phyloP scores from a whole-genome alignment of 1,139 yeast genomes.

The Suhomyces yuchorum region DNA sequence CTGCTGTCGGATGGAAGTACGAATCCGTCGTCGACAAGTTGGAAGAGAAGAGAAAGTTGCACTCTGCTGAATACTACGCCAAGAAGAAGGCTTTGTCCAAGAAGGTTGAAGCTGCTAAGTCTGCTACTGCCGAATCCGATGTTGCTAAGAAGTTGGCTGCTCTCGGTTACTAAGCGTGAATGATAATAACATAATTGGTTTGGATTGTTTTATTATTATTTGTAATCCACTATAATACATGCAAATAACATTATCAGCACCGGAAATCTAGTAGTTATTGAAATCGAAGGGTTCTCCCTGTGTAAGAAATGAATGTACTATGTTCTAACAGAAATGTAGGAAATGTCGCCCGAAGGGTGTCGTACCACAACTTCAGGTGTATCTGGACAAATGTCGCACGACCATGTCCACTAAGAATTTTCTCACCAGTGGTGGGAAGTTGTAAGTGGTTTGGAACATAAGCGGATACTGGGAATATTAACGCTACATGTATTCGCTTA shows the following conservation, averaged over 20 bases:
- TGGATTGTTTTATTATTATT: conserved; percentile 15
- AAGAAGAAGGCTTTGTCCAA: conserved; percentile 96
- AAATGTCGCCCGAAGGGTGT: neutral
- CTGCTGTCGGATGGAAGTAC: conserved; percentile 99
- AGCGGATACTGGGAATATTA: no score
- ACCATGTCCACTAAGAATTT: no score
- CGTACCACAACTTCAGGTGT: no score
- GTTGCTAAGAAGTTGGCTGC: conserved; percentile 76
- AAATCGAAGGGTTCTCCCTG: neutral
- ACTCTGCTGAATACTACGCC: conserved; percentile 98
- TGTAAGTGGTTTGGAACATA: no score
- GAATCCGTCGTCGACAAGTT: conserved; percentile 95
- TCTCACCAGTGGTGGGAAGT: no score
- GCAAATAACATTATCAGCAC: conserved; percentile 14
- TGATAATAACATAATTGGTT: conserved; percentile 16
- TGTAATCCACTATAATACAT: conserved; percentile 16
- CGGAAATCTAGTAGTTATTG: neutral
- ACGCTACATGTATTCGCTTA: no score
- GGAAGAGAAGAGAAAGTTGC: conserved; percentile 99
- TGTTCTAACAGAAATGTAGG: neutral
- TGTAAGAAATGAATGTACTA: neutral
- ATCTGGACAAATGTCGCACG: no score
- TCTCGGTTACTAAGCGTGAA: conserved; percentile 65
- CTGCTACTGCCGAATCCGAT: conserved; percentile 75
- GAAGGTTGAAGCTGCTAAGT: conserved; percentile 86